Percentiles rank a stretch among this genome's conserved stretches.
Evolutionary conservation across 129 eudicot genomes (phyloP).

Genomic region (Artemisia annua): DNA sequence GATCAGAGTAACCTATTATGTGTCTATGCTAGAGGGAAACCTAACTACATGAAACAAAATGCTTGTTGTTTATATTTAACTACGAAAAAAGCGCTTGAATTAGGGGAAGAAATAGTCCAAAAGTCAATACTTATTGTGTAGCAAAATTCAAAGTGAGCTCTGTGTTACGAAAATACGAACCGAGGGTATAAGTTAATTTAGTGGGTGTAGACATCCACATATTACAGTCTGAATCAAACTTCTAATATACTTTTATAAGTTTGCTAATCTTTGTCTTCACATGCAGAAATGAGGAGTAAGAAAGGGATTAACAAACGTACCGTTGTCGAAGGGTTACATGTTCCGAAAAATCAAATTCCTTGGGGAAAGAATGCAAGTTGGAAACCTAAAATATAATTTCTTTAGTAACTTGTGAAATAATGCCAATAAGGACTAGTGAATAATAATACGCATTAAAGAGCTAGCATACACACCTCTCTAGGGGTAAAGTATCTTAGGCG

Average conservation of each 20-base stretch:
- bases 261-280: neutral
- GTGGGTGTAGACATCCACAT: too few species aligned
- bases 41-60: neutral
- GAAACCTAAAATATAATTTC: conserved; percentile 61
- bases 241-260: too few species aligned
- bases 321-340: conserved; percentile 84
- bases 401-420: conserved; percentile 1
- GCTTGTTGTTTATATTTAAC: conserved; percentile 2
- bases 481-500: conserved; percentile 92
- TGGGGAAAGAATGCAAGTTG: conserved; percentile 90
- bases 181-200: neutral
- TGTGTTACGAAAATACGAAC: neutral
- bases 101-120: neutral
- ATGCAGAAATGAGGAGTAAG: conserved; percentile 1
- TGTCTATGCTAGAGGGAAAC: neutral
- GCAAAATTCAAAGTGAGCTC: conserved; percentile 12
- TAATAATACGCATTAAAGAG: conserved; percentile 10
- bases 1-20: neutral
- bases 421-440: neutral
- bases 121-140: neutral
- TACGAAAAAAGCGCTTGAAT: neutral
- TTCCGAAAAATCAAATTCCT: conserved; percentile 76
- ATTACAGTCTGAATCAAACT: too few species aligned
- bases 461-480: conserved; percentile 69
- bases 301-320: conserved; percentile 39